A percentile compares a stretch with the other conserved stretches of the same genome.
These are phyloP conservation scores for Pythium chondricola DNA, from an alignment of 352 stramenopile genomes.

Conservation along the genomic window DNA sequence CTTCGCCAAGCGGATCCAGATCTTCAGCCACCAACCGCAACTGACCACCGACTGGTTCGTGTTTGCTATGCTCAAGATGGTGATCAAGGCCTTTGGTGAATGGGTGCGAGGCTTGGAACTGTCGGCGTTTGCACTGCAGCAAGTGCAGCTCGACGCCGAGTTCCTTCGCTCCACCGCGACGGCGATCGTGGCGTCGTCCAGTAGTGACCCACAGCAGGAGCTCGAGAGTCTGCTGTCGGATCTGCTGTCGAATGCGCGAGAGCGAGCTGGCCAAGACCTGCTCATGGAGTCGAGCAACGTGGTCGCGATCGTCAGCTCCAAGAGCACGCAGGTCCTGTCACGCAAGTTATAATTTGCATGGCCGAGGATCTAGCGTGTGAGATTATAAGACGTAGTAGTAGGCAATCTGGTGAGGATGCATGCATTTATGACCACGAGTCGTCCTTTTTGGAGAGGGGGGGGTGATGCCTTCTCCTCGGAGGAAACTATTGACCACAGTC, in stretches of 20 bases:
- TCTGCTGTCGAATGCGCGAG: constrained; percentile 68
- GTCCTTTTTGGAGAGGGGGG: too few relatives aligned
- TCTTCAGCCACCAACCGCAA: constrained; percentile 44
- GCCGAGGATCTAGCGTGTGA: neutral
- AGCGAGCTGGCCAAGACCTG: constrained; percentile 47
- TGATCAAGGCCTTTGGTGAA: constrained; percentile 72
- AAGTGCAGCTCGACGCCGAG: constrained; percentile 77
- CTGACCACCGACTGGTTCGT: constrained; percentile 60
- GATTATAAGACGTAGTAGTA: neutral
- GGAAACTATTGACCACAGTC: too few relatives aligned
- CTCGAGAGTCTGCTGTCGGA: constrained; percentile 72
- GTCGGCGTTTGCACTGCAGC: constrained; percentile 63
- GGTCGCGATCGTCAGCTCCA: constrained; percentile 78
- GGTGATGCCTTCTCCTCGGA: too few relatives aligned
- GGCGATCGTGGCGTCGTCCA: constrained; percentile 27
- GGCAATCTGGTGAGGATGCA: too few relatives aligned
- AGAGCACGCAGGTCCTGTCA: constrained; percentile 62
- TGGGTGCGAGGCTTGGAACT: constrained; percentile 55
- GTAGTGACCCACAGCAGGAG: constrained; percentile 33
- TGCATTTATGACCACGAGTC: too few relatives aligned
- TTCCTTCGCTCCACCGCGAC: constrained; percentile 53
- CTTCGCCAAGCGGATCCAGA: constrained; percentile 69
- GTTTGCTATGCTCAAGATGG: constrained; percentile 67
- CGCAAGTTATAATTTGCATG: constrained; percentile 23
- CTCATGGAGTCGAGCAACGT: constrained; percentile 83